Base-by-base conservation (phyloP, 2,329 filamentous ascomycete genomes). In the Chrysosporium queenslandicum region DNA sequence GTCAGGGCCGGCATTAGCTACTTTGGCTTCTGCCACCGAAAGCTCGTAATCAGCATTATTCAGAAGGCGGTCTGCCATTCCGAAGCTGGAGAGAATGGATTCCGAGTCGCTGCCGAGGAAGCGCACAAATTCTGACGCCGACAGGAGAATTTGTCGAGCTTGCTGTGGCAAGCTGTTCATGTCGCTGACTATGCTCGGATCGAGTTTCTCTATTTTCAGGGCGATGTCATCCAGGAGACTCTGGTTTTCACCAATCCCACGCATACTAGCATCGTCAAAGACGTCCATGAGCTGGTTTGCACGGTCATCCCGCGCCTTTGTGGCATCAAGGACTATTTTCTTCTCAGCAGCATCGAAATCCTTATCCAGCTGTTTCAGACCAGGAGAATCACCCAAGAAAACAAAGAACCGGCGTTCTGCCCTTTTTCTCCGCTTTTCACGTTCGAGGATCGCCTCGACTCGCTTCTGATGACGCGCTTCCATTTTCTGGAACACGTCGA, bases 391-490 rank as follows among this genome's bases (percentile, higher is more conserved):
- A 20, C 76, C 76, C 42, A 72, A 68, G 48, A 75, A 73, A 21
- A 77, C 75, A 29, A 73, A 69, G 20, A 72, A 76, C 53, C 73
- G 71, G 46, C 74, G 67, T 56, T 79, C 75, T 0, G 77, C 74
- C 58, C 72, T 74, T 63, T 79, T 79, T 48, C 77, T 73, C 14
- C 76, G 68, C 42, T 71, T 71, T 59, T 80, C 77, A 37, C 76
- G 73, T 56, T 79, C 77, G 16, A 77, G 62, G 4, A 76, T 70
- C 32, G 75, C 71, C 27, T 73, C 68, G 2, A 74, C 69, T 11
- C 76, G 68, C 53, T 74, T 73, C 14, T 72, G 72, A 56, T 78
- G 73, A 1, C 74, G 69, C 21, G 67, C 61, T 58, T 79, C 75
- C 12, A 78, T 68, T 53, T 71, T 71, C 12, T 64, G 63, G 57